Evolutionary conservation across 495 filamentous ascomycete genomes (phyloP).

Genomic region (Neurospora sp.): DNA sequence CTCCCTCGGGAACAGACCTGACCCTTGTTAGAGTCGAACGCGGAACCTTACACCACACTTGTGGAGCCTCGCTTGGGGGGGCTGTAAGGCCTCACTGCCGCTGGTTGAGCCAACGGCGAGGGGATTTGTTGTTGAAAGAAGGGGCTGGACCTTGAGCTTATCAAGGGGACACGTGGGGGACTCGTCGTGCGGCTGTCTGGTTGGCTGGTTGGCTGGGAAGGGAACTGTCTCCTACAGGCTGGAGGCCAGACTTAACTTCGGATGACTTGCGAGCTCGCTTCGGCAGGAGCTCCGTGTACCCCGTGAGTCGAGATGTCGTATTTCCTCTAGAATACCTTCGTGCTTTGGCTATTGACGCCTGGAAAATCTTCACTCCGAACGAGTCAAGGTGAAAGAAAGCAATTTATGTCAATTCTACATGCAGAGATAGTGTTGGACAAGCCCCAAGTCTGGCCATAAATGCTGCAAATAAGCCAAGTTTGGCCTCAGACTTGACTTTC

Average conservation of each 20-base stretch:
- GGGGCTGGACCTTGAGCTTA: not conserved
- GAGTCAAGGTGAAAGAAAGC: too few species aligned
- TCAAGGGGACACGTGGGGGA: not conserved
- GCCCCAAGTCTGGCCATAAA: too few species aligned
- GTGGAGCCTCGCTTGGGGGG: not conserved
- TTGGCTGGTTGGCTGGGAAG: not conserved
- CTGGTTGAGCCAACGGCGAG: not conserved
- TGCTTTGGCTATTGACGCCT: too few species aligned
- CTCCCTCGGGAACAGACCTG: not conserved
- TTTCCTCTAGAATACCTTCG: too few species aligned
- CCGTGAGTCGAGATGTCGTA: too few species aligned
- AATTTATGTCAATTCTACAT: too few species aligned
- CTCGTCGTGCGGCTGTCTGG: not conserved
- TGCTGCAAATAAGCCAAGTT: too few species aligned
- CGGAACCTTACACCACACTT: not conserved
- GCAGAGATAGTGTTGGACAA: too few species aligned
- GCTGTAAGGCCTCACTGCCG: not conserved
- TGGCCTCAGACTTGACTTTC: too few species aligned
- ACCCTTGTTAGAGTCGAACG: not conserved
- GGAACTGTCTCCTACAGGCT: too few species aligned
- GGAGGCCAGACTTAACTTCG: too few species aligned
- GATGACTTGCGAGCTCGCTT: not conserved
- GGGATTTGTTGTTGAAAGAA: not conserved
- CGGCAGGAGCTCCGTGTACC: not conserved
- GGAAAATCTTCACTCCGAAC: too few species aligned